Base-by-base conservation (phyloP, 768 basidiomycete genomes). In the Cyclocybe cylindracea region DNA sequence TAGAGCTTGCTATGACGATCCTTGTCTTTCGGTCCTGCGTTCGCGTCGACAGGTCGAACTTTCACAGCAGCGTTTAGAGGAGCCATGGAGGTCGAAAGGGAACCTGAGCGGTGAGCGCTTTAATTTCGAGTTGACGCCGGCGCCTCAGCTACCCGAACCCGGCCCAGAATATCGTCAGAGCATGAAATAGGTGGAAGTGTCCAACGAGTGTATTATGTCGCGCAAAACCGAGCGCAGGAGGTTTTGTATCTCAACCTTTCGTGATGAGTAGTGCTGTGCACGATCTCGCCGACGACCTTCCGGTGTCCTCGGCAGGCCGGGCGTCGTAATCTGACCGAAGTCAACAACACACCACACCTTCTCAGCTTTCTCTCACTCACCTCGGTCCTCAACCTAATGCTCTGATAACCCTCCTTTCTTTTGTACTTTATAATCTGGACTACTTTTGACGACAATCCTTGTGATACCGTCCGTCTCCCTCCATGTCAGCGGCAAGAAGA, bases 41-140 rank as follows among this genome's bases (percentile, higher is more conserved):
- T 24, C 5, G 24, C 24, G 24, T 24, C 24, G 24, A 24, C 5
- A 24, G 60, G 42, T 5, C 46, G 39, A 3, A 73, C 61, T 9
- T 62, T 60, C 19, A 71, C 61, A 9, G 75, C 76, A 57, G 70
- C 43, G 24, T 24, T 57, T 38, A 76, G 65, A 7, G 74, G 71
- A 43, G 74, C 71, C 75, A 76, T 75, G 24, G 24, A 40, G 4
- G 37, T 24, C 24, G 24, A 24, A 24, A 24, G 24, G 24, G 5
- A 24, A 24, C 24, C 24, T 24, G 24, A 24, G 24, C 24, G 24
- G 4, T 24, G 5, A 24, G 24, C 24, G 24, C 16, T 16, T 16
- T 16, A 16, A 16, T 16, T 16, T 16, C 16, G 24, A 24, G 24
- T 24, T 24, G 24, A 24, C 24, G 24, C 24, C 24, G 24, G 24